Evolutionary conservation across 495 filamentous ascomycete genomes (phyloP), one percentile per base, ranked within the genome.

Genomic region (Darksidea phi): DNA sequence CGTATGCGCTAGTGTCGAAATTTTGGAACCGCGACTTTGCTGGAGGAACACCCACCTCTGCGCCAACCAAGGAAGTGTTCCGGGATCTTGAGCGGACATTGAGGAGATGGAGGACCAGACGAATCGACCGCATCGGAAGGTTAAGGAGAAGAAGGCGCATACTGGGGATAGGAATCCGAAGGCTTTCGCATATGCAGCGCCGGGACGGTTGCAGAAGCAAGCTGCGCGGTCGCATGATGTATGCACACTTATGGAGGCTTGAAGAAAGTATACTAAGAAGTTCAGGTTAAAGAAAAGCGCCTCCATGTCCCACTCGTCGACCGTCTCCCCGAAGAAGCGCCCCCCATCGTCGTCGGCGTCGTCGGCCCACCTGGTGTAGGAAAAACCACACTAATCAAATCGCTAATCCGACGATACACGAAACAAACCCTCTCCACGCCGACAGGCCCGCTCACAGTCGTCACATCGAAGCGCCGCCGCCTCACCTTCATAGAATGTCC

Each of bases 401-500:
- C 93, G 8, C 79, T 98, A 24, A 89, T 98, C 61, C 86, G 89
- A 59, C 84, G 94, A 67, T 98, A 98, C 75, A 88, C 94, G 24
- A 98, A 98, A 71, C 93, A 98, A 72, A 91, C 88, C 8, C 83
- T 98, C 17, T 87, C 89, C 61, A 83, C 91, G 18, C 93, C 94
- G 2, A 86, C 87, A 67, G 94, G 94, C 8, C 94, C 94, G 11
- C 85, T 98, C 61, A 98, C 94, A 0, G 85, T 97, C 42, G 91
- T 98, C 23, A 97, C 94, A 0, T 94, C 91, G 32, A 97, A 97
- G 74, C 84, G 87, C 58, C 86, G 94, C 69, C 85, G 94, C 20
- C 82, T 98, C 46, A 97, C 94, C 0, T 96, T 98, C 73, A 74
- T 98, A 67, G 94, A 98, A 85, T 96, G 90, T 68, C 93, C 95